Evolutionary conservation across 148 eudicot genomes (phyloP).

Genomic region (Polygonum aviculare): DNA sequence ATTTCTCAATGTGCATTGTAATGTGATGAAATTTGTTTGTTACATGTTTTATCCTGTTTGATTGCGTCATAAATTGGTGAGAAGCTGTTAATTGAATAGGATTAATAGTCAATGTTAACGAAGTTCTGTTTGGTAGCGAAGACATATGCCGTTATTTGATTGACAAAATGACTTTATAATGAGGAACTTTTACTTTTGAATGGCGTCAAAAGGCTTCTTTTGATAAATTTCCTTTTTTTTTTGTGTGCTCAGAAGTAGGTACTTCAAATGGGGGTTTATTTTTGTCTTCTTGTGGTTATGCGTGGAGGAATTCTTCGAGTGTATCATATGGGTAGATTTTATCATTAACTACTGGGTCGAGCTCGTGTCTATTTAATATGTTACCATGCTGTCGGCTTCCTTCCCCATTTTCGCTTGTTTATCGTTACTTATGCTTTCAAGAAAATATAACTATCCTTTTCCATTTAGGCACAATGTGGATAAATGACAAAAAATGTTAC

Average conservation of each 20-base stretch:
- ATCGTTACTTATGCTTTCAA: background rate
- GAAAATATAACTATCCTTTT: background rate
- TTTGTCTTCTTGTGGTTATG: background rate
- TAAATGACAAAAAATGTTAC: background rate
- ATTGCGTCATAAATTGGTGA: background rate
- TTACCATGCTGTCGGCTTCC: background rate
- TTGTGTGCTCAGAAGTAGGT: background rate
- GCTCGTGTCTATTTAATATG: background rate
- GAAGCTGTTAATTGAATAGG: background rate
- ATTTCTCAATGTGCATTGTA: background rate
- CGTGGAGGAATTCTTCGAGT: background rate
- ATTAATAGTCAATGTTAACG: background rate
- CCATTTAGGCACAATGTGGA: background rate
- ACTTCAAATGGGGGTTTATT: background rate
- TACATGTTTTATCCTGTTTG: background rate
- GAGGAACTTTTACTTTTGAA: background rate
- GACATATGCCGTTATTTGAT: constrained; percentile 12
- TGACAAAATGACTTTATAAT: background rate
- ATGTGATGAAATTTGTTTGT: background rate
- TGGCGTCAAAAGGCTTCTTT: background rate
- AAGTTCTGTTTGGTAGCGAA: background rate
- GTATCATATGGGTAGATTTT: background rate
- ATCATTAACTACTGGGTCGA: background rate
- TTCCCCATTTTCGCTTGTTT: background rate
- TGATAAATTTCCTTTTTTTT: background rate